Evolutionary conservation across 2,329 filamentous ascomycete species (phyloP).

Genomic region (Colletotrichum camelliae): DNA sequence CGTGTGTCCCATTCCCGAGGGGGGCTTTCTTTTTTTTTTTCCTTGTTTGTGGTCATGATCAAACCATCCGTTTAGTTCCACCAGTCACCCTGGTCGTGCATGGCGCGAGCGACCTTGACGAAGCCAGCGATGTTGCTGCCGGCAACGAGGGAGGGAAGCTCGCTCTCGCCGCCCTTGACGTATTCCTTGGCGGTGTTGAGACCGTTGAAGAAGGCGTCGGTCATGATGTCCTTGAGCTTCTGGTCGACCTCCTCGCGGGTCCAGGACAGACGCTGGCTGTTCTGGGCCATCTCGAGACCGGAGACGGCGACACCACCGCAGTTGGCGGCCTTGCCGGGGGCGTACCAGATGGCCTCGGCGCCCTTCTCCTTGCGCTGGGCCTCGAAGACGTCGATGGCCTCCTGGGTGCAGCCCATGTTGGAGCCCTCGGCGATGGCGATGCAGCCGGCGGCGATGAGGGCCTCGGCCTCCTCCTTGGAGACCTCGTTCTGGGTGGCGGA

Average conservation of each 20-base stretch:
- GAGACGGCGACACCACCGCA: constrained; percentile 97
- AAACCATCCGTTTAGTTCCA: constrained; percentile 48
- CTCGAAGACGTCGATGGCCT: constrained; percentile 94
- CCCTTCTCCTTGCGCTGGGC: constrained; percentile 74
- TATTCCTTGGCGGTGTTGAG: constrained; percentile 90
- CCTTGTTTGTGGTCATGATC: background rate
- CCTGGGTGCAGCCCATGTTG: constrained; percentile 99
- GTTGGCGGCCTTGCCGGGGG: constrained; percentile 95
- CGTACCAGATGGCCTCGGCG: constrained; percentile 84
- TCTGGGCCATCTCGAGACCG: constrained; percentile 99
- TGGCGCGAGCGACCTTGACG: constrained; percentile 92
- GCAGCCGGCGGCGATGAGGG: constrained; percentile 76
- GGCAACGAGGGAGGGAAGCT: constrained; percentile 88
- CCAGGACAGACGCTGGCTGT: constrained; percentile 87
- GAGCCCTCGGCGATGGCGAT: constrained; percentile 94
- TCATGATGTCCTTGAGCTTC: constrained; percentile 94
- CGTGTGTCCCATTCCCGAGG: background rate
- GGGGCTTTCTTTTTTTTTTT: background rate
- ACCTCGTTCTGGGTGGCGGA: constrained; percentile 98
- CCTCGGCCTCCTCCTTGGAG: constrained; percentile 85
- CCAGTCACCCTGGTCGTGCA: constrained; percentile 98
- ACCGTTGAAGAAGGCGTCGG: constrained; percentile 88
- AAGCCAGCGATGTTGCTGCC: constrained; percentile 98
- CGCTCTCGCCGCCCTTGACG: constrained; percentile 77
- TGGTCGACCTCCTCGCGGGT: constrained; percentile 87